phyloP scores from a whole-genome alignment of 805 yeast species.

The Candida rishiriensis region DNA sequence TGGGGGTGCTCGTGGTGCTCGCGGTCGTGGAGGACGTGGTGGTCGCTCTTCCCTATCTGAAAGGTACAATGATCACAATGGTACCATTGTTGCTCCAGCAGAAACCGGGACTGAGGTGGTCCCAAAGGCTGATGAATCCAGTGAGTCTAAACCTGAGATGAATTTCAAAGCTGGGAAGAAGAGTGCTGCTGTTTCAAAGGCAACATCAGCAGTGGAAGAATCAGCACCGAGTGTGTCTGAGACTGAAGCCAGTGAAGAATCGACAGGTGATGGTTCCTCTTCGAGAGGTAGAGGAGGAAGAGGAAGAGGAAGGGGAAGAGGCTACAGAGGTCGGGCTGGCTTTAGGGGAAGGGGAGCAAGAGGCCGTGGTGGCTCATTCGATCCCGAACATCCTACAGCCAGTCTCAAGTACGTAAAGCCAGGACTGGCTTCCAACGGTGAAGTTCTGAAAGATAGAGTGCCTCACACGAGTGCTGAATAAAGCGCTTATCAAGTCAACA shows the following conservation, averaged over 20 bases:
- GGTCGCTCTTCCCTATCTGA: too few species aligned
- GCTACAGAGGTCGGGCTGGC: conserved; percentile 11
- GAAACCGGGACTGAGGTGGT: too few species aligned
- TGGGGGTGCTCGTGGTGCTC: too few species aligned
- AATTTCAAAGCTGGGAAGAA: too few species aligned
- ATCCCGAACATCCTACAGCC: neutral
- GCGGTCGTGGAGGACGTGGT: too few species aligned
- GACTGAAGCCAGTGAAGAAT: neutral
- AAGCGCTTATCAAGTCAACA: too few species aligned
- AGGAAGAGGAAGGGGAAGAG: conserved; percentile 11
- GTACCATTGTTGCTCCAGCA: too few species aligned
- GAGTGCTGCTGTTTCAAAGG: too few species aligned
- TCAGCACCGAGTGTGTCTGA: neutral
- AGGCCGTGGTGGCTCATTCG: conserved; percentile 8
- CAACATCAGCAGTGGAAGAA: too few species aligned
- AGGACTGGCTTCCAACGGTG: conserved; percentile 19
- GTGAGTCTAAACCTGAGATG: too few species aligned
- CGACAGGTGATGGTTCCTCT: neutral
- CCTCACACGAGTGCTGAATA: neutral
- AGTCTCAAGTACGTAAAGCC: conserved; percentile 24
- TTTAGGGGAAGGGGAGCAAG: conserved; percentile 9
- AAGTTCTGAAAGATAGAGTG: conserved; percentile 3
- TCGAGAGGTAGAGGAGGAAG: conserved; percentile 6
- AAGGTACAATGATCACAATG: too few species aligned
- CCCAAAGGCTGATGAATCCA: too few species aligned